Base-by-base conservation (phyloP, 2,329 filamentous ascomycete species). In the Venturia pyrina region DNA sequence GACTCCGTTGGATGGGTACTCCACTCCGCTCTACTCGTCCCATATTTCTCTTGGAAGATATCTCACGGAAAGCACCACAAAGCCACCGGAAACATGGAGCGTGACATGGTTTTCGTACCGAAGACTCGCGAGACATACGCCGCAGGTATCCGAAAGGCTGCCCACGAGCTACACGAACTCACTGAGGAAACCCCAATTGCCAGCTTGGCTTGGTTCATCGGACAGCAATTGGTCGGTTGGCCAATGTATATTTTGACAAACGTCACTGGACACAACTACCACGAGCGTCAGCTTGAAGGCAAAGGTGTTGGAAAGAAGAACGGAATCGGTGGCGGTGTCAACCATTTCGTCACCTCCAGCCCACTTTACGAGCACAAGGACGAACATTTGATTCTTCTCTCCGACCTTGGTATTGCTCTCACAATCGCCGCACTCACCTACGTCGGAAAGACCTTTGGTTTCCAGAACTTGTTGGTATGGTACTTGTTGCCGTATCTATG, bases 21-120 rank as follows among this genome's bases (percentile, higher is more conserved):
- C 72, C 93, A 98, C 82, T 96, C 93, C 46, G 78, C 87, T 57
- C 86, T 97, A 48, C 83, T 97, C 66, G 93, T 99, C 62, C 95
- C 95, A 28, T 99, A 98, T 82, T 99, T 97, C 82, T 96, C 91
- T 76, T 99, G 95, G 95, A 96, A 99, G 82, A 93, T 98, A 79
- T 96, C 92, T 70, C 95, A 99, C 82, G 90, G 91, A 82, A 96
- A 96, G 87, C 95, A 99, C 83, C 95, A 99, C 89, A 98, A 98
- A 85, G 92, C 93, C 69, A 99, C 95, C 48, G 95, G 93, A 72
- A 87, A 99, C 83, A 88, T 99, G 80, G 92, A 96, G 80, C 91
- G 93, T 71, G 95, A 99, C 80, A 99, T 99, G 95, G 95, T 98
- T 69, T 98, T 97, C 76, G 83, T 98, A n/a, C 95, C 95, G 68